Evolutionary conservation across 208 protist genomes (phyloP).

Genomic region (Vickermania ingenoplastis): DNA sequence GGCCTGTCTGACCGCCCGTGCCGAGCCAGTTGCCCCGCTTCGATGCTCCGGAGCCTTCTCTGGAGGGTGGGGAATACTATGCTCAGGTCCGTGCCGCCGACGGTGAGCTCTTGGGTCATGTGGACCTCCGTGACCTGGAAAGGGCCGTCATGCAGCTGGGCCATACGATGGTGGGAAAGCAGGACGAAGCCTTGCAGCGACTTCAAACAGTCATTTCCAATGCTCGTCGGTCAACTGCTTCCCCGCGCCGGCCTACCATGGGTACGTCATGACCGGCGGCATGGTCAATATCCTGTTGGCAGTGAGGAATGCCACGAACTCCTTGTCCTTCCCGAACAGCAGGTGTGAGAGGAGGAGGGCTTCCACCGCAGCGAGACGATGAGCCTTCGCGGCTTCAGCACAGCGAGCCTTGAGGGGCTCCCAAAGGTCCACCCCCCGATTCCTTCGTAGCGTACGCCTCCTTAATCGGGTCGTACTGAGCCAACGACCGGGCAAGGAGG

Average conservation of each 20-base stretch:
- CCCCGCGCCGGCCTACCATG: no score
- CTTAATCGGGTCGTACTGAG: constrained; percentile 1
- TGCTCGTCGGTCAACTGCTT: no score
- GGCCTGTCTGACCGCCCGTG: no score
- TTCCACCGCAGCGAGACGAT: not conserved
- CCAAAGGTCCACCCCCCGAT: constrained; percentile 19
- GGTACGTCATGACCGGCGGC: not conserved
- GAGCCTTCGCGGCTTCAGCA: not conserved
- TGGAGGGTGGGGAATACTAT: no score
- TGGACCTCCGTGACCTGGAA: no score
- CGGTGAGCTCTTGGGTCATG: no score
- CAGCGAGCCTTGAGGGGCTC: not conserved
- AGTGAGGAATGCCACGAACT: not conserved
- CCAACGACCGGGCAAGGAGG: no score
- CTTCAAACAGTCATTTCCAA: no score
- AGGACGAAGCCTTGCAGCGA: not conserved
- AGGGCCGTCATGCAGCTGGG: no score
- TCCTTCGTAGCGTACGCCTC: not conserved
- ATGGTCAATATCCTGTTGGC: not conserved
- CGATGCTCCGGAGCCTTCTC: no score
- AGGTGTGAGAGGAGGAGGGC: not conserved
- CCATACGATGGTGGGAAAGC: not conserved
- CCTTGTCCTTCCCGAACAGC: not conserved
- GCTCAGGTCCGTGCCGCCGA: no score
- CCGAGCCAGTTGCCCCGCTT: no score